Evolutionary conservation across 169 alveolate species (phyloP).

Genomic region (Plasmodium gallinaceum): DNA sequence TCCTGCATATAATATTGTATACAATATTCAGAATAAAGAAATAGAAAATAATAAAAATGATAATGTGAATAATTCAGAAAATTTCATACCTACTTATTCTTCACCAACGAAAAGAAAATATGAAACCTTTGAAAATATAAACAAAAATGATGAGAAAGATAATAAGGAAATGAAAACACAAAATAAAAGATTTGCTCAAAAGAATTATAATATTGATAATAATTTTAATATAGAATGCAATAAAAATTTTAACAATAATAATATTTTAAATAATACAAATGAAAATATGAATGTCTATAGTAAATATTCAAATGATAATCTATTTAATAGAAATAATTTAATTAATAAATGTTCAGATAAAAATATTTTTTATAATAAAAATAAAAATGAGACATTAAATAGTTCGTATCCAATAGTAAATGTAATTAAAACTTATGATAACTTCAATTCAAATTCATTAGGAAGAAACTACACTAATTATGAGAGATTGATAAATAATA

Average conservation of each 20-base stretch:
- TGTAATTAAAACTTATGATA: background rate
- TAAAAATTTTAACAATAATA: background rate
- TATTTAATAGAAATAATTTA: constrained; percentile 15
- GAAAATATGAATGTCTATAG: background rate
- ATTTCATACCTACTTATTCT: constrained; percentile 9
- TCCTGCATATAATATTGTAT: background rate
- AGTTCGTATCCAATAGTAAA: constrained; percentile 8
- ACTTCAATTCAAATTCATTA: constrained; percentile 10
- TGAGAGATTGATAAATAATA: background rate
- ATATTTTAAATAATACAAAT: constrained; percentile 10
- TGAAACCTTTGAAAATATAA: constrained; percentile 29
- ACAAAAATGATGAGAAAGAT: constrained; percentile 20
- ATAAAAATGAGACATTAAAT: constrained; percentile 9
- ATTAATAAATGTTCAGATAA: background rate
- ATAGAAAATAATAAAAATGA: constrained; percentile 8
- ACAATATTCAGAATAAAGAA: constrained; percentile 16
- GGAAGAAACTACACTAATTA: constrained; percentile 32
- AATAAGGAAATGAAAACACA: constrained; percentile 8
- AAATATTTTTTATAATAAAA: constrained; percentile 3
- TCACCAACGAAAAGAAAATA: constrained; percentile 71
- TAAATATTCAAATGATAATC: background rate
- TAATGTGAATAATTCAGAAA: constrained; percentile 4
- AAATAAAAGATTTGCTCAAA: constrained; percentile 24
- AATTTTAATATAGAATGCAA: constrained; percentile 14
- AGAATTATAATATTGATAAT: constrained; percentile 17